Evolutionary conservation across 257 asterid genomes (phyloP), one percentile per base, ranked within the genome.

Genomic region (Jacaranda copaia): DNA sequence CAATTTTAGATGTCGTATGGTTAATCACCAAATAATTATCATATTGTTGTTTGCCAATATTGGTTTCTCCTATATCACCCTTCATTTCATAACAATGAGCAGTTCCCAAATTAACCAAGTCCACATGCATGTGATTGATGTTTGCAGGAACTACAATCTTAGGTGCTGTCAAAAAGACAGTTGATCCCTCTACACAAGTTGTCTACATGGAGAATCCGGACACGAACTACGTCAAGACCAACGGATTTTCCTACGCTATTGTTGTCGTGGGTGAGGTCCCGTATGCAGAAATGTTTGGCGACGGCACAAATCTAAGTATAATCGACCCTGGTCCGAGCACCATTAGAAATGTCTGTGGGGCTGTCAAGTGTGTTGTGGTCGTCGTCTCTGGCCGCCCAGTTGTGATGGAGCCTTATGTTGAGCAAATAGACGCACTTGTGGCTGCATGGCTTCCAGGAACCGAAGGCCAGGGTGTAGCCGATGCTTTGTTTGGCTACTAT

Each of bases 361-460:
- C 82, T 3, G 81, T 89, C 20, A 88, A 77, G 38, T 93, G 98
- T 57, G 87, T 85, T 0, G 97, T 91, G 20, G 90, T 93, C 0
- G 81, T 91, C 6, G 83, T 93, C 60, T 91, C 98, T 0, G 98
- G 98, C n/a, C 86, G 97, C 0, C 97, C 98, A 3, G 87, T 93
- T 0, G 93, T 90, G 74, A 55, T 91, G 9, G 86, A 88, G 86
- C 94, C 98, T 0, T 82, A 85, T n/a, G 43, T 91, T 25, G 36
- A 68, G 0, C 76, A 75, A 38, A 86, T 91, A 4, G 96, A 88
- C 5, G 97, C 96, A 2, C 78, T 93, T 5, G 97, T 91, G 20
- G 98, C 98, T 8, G 98, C 96, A 0, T 93, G 98, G 98, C 96
- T 93, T 8, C 98, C 97, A 0, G 98, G 98, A 1, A 91, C 86